phyloP scores from a whole-genome alignment of 106 monocot genomes.

The Narthecium ossifragum region DNA sequence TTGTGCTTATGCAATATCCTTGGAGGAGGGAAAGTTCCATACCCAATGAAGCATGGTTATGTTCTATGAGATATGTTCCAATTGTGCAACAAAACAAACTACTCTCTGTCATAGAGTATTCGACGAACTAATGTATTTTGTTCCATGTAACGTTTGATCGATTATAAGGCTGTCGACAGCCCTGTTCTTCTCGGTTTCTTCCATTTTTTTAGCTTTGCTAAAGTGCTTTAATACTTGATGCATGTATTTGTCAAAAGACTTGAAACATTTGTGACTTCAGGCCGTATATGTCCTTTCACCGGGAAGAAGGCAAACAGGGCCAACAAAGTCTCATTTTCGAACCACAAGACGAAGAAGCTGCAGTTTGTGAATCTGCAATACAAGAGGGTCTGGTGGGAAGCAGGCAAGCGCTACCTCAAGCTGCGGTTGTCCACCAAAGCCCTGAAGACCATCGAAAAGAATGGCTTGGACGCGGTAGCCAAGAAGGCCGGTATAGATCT shows the following conservation, averaged over 20 bases:
- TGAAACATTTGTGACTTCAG: conserved; percentile 18
- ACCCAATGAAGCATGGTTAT: no score
- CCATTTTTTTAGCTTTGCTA: neutral
- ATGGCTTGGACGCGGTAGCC: conserved; percentile 85
- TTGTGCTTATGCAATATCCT: no score
- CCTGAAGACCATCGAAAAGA: conserved; percentile 92
- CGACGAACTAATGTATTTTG: neutral
- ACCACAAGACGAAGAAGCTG: conserved; percentile 82
- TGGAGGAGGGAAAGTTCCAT: no score
- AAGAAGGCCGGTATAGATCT: conserved; percentile 97
- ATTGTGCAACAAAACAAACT: no score
- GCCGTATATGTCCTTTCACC: conserved; percentile 77
- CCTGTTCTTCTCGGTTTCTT: neutral
- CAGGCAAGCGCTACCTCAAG: conserved; percentile 79
- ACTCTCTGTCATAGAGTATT: no score
- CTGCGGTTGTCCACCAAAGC: conserved; percentile 85
- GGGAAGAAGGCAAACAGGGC: conserved; percentile 92
- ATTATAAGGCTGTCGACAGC: neutral
- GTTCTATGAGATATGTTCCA: no score
- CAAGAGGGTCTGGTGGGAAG: conserved; percentile 98
- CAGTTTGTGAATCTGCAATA: conserved; percentile 93
- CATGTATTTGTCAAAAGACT: no score
- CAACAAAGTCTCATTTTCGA: conserved; percentile 89
- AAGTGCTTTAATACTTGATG: neutral
- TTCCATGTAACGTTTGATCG: neutral